Conservation (phyloP, 2,329 filamentous ascomycete genomes). For the Apiospora hydei region DNA sequence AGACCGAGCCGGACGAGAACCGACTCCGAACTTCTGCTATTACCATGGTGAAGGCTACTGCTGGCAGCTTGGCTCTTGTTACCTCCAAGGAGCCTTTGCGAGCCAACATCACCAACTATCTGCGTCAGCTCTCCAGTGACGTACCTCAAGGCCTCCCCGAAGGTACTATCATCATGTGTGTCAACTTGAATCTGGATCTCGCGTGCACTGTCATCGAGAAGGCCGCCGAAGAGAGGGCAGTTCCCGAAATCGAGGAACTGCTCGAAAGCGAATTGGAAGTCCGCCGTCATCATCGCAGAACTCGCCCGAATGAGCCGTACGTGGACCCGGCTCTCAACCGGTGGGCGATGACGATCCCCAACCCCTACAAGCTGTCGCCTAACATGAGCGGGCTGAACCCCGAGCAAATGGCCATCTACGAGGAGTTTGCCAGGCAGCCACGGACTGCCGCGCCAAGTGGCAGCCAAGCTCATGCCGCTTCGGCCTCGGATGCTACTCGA, state of each 20-base stretch:
- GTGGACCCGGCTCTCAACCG: conserved; percentile 82
- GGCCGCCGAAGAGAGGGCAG: conserved; percentile 89
- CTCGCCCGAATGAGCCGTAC: conserved; percentile 83
- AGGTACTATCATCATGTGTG: conserved; percentile 96
- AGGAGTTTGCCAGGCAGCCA: conserved; percentile 90
- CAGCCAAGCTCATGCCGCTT: conserved; percentile 62
- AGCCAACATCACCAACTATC: conserved; percentile 97
- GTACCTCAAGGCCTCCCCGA: conserved; percentile 87
- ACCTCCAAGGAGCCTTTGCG: conserved; percentile 97
- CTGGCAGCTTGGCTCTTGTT: conserved; percentile 92
- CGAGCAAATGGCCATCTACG: conserved; percentile 94
- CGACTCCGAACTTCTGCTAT: conserved; percentile 86
- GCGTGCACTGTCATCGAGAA: conserved; percentile 95
- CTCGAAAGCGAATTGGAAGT: conserved; percentile 82
- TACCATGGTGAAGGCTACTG: conserved; percentile 93
- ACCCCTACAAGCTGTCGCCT: conserved; percentile 87
- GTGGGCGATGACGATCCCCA: conserved; percentile 93
- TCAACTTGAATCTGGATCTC: conserved; percentile 95
- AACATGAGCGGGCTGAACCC: conserved; percentile 76
- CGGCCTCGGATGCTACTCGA: conserved; percentile 66
- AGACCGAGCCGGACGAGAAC: conserved; percentile 88
- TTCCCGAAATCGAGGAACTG: conserved; percentile 94
- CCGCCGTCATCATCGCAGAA: conserved; percentile 76
- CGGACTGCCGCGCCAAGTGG: conserved; percentile 65
- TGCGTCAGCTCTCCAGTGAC: conserved; percentile 73